Conservation (phyloP, 345 rosid genomes). For the Gossypium raimondii region DNA sequence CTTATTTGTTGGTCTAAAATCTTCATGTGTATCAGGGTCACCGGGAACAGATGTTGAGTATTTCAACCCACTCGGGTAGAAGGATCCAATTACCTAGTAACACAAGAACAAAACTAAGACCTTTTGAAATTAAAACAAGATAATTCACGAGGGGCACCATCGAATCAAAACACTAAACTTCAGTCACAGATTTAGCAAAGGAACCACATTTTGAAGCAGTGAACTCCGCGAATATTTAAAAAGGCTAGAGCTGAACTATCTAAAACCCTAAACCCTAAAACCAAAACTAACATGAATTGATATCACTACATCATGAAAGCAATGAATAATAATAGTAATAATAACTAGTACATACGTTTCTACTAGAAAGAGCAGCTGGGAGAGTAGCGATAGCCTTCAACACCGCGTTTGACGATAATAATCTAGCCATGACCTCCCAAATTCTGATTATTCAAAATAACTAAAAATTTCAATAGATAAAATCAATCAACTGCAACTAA, state of each 20-base stretch:
- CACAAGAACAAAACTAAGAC: constrained; percentile 7
- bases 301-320: neutral
- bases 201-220: too few species aligned
- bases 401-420: constrained; percentile 57
- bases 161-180: too few species aligned
- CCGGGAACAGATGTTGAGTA: constrained; percentile 48
- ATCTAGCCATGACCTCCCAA: constrained; percentile 45
- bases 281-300: neutral
- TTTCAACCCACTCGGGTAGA: constrained; percentile 39
- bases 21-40: constrained; percentile 84
- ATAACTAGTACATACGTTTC: constrained; percentile 37
- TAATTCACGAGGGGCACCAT: neutral
- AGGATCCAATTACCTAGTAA: constrained; percentile 44
- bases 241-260: neutral
- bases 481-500: neutral
- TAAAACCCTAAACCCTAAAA: neutral
- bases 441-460: neutral
- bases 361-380: constrained; percentile 37
- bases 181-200: too few species aligned
- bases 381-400: constrained; percentile 42
- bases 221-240: too few species aligned
- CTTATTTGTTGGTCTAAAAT: constrained; percentile 69
- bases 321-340: neutral
- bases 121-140: neutral
- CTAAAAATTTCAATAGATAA: neutral